Evolutionary conservation across 192 early-diverging fungal genomes (phyloP), one percentile per base, ranked within the genome.

Genomic region (Coemansia sp.): DNA sequence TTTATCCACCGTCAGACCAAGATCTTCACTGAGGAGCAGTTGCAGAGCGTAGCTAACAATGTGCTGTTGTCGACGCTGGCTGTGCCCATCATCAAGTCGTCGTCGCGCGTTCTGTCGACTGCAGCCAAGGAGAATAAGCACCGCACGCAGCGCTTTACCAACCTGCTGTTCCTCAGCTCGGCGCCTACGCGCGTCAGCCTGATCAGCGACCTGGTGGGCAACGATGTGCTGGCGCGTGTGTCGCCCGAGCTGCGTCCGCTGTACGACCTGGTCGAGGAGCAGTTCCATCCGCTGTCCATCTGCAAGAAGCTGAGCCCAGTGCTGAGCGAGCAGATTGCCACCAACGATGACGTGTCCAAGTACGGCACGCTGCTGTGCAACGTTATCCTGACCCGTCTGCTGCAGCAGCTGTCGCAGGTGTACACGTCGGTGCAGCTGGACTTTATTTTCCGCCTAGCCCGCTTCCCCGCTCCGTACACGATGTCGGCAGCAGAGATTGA

Each of bases 281-380:
- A 96, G 75, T 99, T 99, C 89, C 94, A 98, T 69, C 97, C 97
- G 51, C 87, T 99, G 56, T 93, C 93, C 48, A 97, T 99, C 76
- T 94, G 94, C 87, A 91, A 96, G 84, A 95, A 93, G 84, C 91
- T 99, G 63, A 88, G 89, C 43, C 95, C 94, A 17, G 86, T 96
- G 57, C 88, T 99, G 70, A 80, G 84, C 53, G 65, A 63, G 39
- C 82, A 88, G 63, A 73, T 93, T 52, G 71, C 67, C 6, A 83
- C 87, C 71, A 85, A 93, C 67, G 79, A 86, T 47, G 88, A 94
- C 60, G 82, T 95, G 54, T 76, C 83, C 68, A 93, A 90, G 78
- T 99, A 99, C 73, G 91, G 94, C 45, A 88, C 89, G 59, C 93
- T 94, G 56, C 87, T 99, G 69, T 94, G 96, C 82, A 87, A 94